Conservation (phyloP, 75 land plant genomes). For the Isoetes taiwanensis region DNA sequence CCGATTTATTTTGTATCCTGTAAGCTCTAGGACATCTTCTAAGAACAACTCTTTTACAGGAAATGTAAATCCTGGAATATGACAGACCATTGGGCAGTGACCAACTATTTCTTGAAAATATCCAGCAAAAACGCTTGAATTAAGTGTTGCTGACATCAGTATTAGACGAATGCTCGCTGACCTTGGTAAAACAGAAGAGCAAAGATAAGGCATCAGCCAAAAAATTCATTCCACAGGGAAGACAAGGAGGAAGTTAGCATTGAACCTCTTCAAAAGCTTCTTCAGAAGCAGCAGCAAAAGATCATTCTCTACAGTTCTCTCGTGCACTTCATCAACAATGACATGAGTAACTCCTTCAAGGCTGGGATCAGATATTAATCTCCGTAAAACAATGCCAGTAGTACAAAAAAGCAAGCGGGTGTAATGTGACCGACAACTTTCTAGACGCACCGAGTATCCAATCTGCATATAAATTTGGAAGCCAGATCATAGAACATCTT, state of each 20-base stretch:
- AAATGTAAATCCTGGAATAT: conserved; percentile 26
- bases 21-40: conserved; percentile 26
- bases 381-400: background rate
- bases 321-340: conserved; percentile 17
- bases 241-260: background rate
- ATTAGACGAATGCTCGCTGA: conserved; percentile 16
- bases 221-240: background rate
- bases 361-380: background rate
- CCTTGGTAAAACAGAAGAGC: conserved; percentile 6
- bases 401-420: background rate
- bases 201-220: background rate
- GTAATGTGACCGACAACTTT: background rate
- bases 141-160: conserved; percentile 30
- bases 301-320: conserved; percentile 18
- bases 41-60: conserved; percentile 23
- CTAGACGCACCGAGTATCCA: conserved; percentile 4
- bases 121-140: conserved; percentile 15
- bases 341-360: background rate
- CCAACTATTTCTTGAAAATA: conserved; percentile 9
- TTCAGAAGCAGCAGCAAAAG: conserved; percentile 17
- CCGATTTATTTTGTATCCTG: conserved; percentile 23
- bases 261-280: conserved; percentile 12
- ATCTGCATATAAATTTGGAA: background rate
- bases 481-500: background rate
- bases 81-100: background rate